A percentile compares a stretch with the other conserved stretches of the same genome.
phyloP scores from a whole-genome alignment of 1,139 yeast species.

The Pneumocystis murina region DNA sequence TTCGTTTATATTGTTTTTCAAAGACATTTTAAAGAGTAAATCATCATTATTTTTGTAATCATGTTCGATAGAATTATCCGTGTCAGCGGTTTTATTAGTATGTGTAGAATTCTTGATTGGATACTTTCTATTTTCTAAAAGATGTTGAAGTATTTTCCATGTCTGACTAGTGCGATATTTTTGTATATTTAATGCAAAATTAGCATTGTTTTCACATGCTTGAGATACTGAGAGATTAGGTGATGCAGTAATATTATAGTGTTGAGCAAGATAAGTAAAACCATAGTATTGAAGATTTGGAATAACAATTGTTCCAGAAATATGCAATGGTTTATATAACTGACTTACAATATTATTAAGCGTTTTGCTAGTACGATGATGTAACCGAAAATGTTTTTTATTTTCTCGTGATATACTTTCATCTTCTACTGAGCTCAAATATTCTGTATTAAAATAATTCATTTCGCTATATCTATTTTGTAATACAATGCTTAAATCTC shows the following conservation, averaged over 20 bases:
- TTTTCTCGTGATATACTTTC: neutral
- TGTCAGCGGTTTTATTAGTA: neutral
- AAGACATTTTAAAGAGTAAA: neutral
- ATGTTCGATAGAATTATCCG: neutral
- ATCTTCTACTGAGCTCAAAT: neutral
- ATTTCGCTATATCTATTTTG: neutral
- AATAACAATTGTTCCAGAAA: slow-evolving; percentile 2
- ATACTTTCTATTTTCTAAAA: neutral
- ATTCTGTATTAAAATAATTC: neutral
- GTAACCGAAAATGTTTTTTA: neutral
- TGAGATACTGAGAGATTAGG: slow-evolving; percentile 33
- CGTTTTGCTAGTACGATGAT: neutral
- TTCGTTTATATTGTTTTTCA: neutral
- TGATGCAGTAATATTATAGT: slow-evolving; percentile 21
- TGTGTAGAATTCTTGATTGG: neutral
- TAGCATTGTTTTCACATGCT: slow-evolving; percentile 46
- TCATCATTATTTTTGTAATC: neutral
- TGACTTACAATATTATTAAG: neutral
- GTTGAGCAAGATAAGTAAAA: slow-evolving; percentile 7
- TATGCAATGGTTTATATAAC: neutral
- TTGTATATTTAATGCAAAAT: slow-evolving; percentile 40
- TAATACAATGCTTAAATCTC: neutral
- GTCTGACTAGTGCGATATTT: slow-evolving; percentile 47
- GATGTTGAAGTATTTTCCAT: slow-evolving; percentile 41
- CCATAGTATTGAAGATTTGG: neutral